Evolutionary conservation across 805 yeast species (phyloP).

Genomic region (Candida odintsovae): DNA sequence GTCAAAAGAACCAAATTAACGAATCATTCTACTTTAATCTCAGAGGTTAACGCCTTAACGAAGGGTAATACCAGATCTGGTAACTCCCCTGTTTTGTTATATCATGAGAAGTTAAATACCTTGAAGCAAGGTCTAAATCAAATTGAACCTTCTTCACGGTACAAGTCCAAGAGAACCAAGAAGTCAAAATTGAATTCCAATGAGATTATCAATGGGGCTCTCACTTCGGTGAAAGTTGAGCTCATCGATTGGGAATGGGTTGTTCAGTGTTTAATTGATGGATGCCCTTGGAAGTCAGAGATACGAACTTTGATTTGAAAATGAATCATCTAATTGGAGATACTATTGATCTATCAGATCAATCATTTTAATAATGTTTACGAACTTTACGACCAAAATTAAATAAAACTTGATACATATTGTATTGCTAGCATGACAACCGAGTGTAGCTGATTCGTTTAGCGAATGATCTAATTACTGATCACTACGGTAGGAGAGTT

Average conservation of each 20-base stretch:
- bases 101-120: conserved; percentile 1
- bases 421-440: no score
- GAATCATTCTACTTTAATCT: conserved; percentile 3
- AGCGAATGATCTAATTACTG: no score
- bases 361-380: no score
- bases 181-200: not conserved
- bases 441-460: no score
- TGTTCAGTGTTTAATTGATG: conserved; percentile 50
- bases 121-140: not conserved
- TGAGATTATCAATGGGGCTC: not conserved
- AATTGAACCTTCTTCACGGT: not conserved
- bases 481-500: no score
- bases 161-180: not conserved
- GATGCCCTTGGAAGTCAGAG: conserved; percentile 20
- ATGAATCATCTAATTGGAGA: no score
- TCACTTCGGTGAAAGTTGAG: conserved; percentile 13
- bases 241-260: conserved; percentile 61
- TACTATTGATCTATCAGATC: no score
- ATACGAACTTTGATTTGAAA: not conserved
- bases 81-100: conserved; percentile 6
- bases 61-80: conserved; percentile 9
- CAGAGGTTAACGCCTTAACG: not conserved
- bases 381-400: not conserved
- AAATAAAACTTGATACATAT: no score
- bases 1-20: conserved; percentile 1